A percentile compares a stretch with the other conserved stretches of the same genome.
These are phyloP conservation scores for Trichosporon asahii DNA, from an alignment of 1,284 basidiomycete species.

Conservation along the genomic window DNA sequence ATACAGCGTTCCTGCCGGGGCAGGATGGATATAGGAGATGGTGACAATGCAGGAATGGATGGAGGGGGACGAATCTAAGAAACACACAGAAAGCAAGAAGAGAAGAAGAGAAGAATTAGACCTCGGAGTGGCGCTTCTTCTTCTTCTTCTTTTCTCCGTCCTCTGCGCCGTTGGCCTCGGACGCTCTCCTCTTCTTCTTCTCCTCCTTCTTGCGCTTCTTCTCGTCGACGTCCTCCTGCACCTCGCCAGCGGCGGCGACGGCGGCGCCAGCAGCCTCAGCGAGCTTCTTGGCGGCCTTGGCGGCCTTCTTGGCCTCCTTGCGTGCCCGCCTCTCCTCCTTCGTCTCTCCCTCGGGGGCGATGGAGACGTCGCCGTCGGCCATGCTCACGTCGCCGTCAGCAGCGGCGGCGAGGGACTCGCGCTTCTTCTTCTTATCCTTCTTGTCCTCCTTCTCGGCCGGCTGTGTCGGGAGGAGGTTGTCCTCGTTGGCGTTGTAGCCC, in stretches of 20 bases:
- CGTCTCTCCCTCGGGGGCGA: conserved; percentile 51
- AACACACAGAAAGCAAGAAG: conserved; percentile 3
- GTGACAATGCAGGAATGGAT: not conserved
- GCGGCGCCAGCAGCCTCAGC: conserved; percentile 17
- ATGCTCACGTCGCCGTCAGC: conserved; percentile 51
- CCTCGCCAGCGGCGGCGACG: not conserved
- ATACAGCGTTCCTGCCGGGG: conserved; percentile 11
- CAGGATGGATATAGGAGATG: conserved; percentile 18
- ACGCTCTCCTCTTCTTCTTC: conserved; percentile 58
- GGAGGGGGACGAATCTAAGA: conserved; percentile 13
- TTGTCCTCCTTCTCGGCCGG: conserved; percentile 67
- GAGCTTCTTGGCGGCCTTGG: conserved; percentile 40
- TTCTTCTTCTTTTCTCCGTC: conserved; percentile 60
- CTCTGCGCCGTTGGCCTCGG: conserved; percentile 38
- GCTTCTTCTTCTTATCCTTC: conserved; percentile 68
- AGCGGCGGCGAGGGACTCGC: conserved; percentile 58
- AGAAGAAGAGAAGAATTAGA: conserved; percentile 7
- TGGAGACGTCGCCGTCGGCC: conserved; percentile 47
- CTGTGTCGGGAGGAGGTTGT: conserved; percentile 71
- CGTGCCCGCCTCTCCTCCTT: conserved; percentile 60
- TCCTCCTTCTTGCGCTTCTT: conserved; percentile 44
- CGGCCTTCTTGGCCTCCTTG: conserved; percentile 56
- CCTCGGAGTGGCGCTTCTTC: conserved; percentile 59
- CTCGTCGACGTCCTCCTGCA: conserved; percentile 20
- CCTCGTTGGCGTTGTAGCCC: conserved; percentile 73